Conservation (phyloP, 306 rosid genomes). For the Urtica urens region DNA sequence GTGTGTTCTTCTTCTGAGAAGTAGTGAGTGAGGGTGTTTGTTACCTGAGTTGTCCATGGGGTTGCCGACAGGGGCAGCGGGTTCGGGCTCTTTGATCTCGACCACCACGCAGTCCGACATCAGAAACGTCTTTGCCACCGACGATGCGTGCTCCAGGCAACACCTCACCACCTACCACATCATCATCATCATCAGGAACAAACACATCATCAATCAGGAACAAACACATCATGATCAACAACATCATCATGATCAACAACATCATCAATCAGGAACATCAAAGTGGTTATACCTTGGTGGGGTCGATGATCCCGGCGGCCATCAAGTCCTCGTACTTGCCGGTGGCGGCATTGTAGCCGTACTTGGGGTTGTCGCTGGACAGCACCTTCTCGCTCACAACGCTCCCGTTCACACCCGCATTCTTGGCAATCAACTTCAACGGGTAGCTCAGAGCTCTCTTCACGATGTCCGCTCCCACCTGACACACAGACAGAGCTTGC, state of each 20-base stretch:
- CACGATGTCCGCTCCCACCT: conserved; percentile 98
- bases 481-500: conserved; percentile 11
- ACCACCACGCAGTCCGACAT: conserved; percentile 99
- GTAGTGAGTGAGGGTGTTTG: neutral
- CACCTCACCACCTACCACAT: conserved; percentile 79
- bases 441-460: conserved; percentile 94
- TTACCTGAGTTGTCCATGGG: conserved; percentile 99
- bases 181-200: neutral
- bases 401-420: conserved; percentile 98
- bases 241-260: neutral
- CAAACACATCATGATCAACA: neutral
- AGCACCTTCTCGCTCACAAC: conserved; percentile 99
- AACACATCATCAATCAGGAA: neutral
- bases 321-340: conserved; percentile 93
- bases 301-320: conserved; percentile 97
- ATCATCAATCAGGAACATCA: neutral
- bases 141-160: conserved; percentile 95
- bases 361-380: conserved; percentile 55
- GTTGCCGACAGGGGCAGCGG: conserved; percentile 51
- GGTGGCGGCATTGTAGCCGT: conserved; percentile 94
- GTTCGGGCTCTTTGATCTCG: conserved; percentile 93
- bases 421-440: conserved; percentile 86
- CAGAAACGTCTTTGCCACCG: conserved; percentile 92
- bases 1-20: neutral
- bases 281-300: conserved; percentile 53